phyloP scores from a whole-genome alignment of 2,329 filamentous ascomycete species.

The Fulvia fulva region DNA sequence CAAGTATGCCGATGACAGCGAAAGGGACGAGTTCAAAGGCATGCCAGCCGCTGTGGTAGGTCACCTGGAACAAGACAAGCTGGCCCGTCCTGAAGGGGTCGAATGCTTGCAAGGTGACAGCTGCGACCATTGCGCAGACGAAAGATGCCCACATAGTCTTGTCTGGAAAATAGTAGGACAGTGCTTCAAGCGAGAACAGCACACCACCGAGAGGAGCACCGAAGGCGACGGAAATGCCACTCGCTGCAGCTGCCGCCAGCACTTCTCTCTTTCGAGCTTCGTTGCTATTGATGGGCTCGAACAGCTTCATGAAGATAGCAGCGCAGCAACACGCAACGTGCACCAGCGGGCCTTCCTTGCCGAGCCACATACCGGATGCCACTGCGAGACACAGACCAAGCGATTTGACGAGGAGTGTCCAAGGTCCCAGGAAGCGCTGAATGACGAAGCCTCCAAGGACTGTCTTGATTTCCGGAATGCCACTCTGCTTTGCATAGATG shows the following conservation, averaged over 20 bases:
- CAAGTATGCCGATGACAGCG: constrained; percentile 76
- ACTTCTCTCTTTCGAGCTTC: constrained; percentile 94
- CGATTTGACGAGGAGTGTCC: constrained; percentile 88
- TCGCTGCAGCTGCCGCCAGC: constrained; percentile 84
- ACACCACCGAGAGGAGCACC: constrained; percentile 92
- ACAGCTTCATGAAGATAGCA: constrained; percentile 88
- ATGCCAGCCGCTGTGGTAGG: constrained; percentile 88
- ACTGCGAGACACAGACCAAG: constrained; percentile 86
- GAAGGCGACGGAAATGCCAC: constrained; percentile 90
- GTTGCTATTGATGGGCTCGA: constrained; percentile 74
- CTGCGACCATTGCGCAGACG: constrained; percentile 98
- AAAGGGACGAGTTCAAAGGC: constrained; percentile 91
- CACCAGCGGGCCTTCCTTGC: constrained; percentile 91
- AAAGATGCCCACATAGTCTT: constrained; percentile 99
- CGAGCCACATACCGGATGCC: constrained; percentile 91
- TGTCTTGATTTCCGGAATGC: constrained; percentile 97
- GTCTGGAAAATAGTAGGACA: constrained; percentile 96
- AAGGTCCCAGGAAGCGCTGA: constrained; percentile 74
- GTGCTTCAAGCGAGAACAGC: constrained; percentile 91
- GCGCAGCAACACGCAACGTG: constrained; percentile 97
- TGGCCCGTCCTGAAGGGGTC: constrained; percentile 95
- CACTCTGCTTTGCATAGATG: constrained; percentile 85
- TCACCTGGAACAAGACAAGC: constrained; percentile 92
- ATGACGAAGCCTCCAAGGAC: constrained; percentile 93
- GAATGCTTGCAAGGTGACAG: constrained; percentile 84